Percentiles rank a stretch among this genome's conserved stretches.
phyloP scores from a whole-genome alignment of 768 basidiomycete genomes.

The Rhodotorula diobovata region DNA sequence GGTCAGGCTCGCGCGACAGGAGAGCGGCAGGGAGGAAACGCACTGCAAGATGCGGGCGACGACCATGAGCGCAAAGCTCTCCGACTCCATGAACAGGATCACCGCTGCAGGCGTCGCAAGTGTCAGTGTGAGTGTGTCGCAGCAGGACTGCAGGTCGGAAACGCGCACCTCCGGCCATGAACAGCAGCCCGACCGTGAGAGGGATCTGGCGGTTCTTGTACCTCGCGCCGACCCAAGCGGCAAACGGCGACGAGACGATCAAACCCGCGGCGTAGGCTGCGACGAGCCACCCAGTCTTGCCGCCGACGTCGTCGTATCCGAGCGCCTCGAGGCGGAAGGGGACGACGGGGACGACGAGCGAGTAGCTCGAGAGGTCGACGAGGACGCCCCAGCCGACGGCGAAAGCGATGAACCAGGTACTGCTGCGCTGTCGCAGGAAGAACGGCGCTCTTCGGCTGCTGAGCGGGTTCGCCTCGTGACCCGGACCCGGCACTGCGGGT shows the following conservation, averaged over 20 bases:
- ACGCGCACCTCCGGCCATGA: constrained; percentile 34
- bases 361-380: constrained; percentile 20
- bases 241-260: constrained; percentile 33
- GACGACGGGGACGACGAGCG: constrained; percentile 35
- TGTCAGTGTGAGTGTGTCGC: not conserved
- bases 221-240: constrained; percentile 26
- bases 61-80: constrained; percentile 11
- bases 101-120: not conserved
- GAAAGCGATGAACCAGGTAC: constrained; percentile 21
- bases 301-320: constrained; percentile 33
- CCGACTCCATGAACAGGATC: not conserved
- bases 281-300: constrained; percentile 41
- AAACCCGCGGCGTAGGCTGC: constrained; percentile 38
- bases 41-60: constrained; percentile 34
- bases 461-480: too few species aligned
- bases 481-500: too few species aligned
- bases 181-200: constrained; percentile 30
- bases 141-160: not conserved
- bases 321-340: constrained; percentile 39
- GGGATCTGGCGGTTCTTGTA: constrained; percentile 33
- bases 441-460: not conserved
- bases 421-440: not conserved
- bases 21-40: not conserved
- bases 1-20: not conserved
- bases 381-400: constrained; percentile 30